Percentiles rank a stretch among this genome's conserved stretches.
These are phyloP conservation scores for Pleurozium schreberi DNA, from an alignment of 225 moss, liverwort and hornwort genomes.

Conservation along the genomic window DNA sequence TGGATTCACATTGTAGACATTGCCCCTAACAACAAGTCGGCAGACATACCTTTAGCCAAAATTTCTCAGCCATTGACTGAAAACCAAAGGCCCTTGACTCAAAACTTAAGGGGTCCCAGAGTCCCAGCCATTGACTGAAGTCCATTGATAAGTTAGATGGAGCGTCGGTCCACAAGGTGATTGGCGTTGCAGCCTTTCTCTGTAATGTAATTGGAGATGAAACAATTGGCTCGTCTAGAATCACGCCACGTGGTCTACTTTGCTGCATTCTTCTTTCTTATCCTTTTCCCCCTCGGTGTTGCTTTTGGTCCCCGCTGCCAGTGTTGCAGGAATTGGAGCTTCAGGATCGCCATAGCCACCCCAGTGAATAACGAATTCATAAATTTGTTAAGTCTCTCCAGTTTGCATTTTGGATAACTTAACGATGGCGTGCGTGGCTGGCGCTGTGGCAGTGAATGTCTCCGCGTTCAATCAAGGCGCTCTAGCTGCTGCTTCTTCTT, in stretches of 20 bases:
- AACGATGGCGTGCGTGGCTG: slow-evolving; percentile 4
- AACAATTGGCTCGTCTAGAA: not conserved
- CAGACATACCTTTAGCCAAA: not conserved
- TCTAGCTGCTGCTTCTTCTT: not conserved
- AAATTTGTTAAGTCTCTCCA: not conserved
- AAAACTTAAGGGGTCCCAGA: no score
- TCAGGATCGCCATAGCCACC: not conserved
- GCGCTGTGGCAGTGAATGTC: not conserved
- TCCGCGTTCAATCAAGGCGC: slow-evolving; percentile 1
- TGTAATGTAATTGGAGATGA: not conserved
- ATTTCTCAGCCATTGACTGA: no score
- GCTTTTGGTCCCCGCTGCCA: not conserved
- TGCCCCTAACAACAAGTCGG: not conserved
- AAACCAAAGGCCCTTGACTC: not conserved
- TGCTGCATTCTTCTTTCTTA: not conserved
- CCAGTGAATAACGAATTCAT: not conserved
- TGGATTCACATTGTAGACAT: not conserved
- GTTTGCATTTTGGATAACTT: not conserved
- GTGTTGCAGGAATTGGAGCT: not conserved
- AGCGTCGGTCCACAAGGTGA: not conserved
- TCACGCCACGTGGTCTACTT: not conserved
- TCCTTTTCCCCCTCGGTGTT: not conserved
- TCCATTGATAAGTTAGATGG: not conserved
- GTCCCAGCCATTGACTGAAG: not conserved
- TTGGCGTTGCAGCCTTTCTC: not conserved